A percentile compares a stretch with the other conserved stretches of the same genome.
phyloP scores from a whole-genome alignment of 345 rosid species.

The Hibiscus syriacus region DNA sequence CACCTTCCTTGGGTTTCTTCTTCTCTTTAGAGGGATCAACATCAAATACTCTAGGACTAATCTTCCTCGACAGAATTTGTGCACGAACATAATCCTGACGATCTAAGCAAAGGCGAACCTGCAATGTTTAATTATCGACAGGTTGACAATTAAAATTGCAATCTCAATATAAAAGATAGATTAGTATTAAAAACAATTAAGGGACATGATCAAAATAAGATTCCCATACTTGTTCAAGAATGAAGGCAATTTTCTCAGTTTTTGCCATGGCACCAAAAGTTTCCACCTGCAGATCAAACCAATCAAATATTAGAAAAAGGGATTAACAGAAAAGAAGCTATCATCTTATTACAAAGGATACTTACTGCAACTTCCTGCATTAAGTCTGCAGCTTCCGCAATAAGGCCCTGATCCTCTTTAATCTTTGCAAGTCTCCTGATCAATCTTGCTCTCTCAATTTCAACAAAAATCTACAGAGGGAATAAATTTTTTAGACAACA shows the following conservation, averaged over 20 bases:
- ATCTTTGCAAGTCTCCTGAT: constrained; percentile 84
- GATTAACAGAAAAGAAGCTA: not conserved
- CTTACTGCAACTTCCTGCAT: constrained; percentile 99
- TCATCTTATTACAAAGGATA: constrained; percentile 1
- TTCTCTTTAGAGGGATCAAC: constrained; percentile 73
- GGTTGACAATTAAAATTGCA: not conserved
- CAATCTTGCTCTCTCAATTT: constrained; percentile 93
- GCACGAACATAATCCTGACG: constrained; percentile 90
- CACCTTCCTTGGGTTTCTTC: constrained; percentile 95
- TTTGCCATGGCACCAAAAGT: constrained; percentile 99
- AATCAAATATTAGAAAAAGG: constrained; percentile 11
- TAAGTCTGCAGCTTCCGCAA: constrained; percentile 94
- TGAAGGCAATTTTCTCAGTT: constrained; percentile 92
- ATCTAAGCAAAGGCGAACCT: constrained; percentile 95
- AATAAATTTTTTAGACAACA: not conserved
- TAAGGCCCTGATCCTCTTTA: constrained; percentile 78
- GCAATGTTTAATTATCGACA: constrained; percentile 17
- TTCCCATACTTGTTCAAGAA: constrained; percentile 74
- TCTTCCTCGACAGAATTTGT: constrained; percentile 92
- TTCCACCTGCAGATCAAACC: constrained; percentile 56
- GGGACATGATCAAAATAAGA: not conserved
- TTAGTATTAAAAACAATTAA: not conserved
- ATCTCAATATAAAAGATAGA: not conserved
- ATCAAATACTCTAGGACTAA: constrained; percentile 84
- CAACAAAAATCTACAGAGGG: constrained; percentile 67